Base-by-base conservation (phyloP, 371 early-diverging fungal species). In the Mucor velutinosus region DNA sequence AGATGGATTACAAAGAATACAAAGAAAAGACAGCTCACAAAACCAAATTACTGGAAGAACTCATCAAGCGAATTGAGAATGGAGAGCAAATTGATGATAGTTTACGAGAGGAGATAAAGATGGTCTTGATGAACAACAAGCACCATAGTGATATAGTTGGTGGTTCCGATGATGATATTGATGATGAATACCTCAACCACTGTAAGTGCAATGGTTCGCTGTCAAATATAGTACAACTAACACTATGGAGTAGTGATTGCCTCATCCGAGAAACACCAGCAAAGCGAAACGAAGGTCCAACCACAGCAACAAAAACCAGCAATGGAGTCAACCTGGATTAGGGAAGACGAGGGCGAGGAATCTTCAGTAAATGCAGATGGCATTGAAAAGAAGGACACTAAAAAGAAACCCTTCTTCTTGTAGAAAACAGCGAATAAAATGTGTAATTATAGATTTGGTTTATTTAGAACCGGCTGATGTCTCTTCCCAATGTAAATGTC, bases 401-500 rank as follows among this genome's bases (percentile, higher is more conserved):
- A 69, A 35, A 66, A 71, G 66, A 59, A 71, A 25, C 71, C 66
- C 21, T 62, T 71, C 66, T 71, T 71, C 53, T 63, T 71, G 51
- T 71, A 71, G 37, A 53, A 53, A 71, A 35, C 7, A n/a, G 25
- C 30, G 25, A 61, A 27, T 39, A 27, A 53, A 45, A 30, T 30
- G 33, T 29, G 30, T 60, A 60, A 10, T 19, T 29, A 41, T 60
- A 60, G 41, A 60, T 7, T 33, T 33, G 7, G 1, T 56, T 56
- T 27, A 30, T 21, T 49, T 65, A 75, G 39, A 75, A 75, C 19
- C 69, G 69, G 43, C 75, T 75, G 6, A 75, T 75, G 62, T 89
- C 89, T 10, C 92, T 78, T 14, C 92, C 92, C 71, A 90, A 84
- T 14, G 85, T 70, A 78, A 85, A 85, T 29, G 90, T 89, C 65